These are phyloP conservation scores for Phyllostachys edulis DNA, from an alignment of 176 grass and related monocot species.

Conservation along the genomic window DNA sequence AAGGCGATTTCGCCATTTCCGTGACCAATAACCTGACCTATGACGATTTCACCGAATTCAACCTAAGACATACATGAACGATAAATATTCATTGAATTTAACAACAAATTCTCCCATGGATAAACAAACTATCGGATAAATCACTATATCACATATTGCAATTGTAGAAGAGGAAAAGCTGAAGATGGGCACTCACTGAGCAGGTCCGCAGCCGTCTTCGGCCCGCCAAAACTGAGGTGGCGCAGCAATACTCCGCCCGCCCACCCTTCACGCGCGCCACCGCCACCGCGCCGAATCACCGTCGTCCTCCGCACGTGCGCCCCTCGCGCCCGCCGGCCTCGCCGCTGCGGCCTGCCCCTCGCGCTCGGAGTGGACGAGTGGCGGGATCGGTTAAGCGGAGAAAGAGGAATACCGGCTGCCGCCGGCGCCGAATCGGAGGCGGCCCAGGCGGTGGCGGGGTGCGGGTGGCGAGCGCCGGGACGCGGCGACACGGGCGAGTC, in stretches of 20 bases:
- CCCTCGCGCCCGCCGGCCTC: not conserved
- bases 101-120: not conserved
- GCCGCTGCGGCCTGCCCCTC: not conserved
- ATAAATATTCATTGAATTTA: not conserved
- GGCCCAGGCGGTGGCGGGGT: not conserved
- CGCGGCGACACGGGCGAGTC: not conserved
- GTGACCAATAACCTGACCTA: not conserved
- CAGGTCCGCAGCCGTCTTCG: not conserved
- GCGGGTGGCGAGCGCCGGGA: not conserved
- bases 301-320: not conserved
- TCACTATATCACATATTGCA: not conserved
- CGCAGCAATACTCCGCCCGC: not conserved
- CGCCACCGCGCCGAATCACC: not conserved
- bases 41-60: not conserved
- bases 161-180: not conserved
- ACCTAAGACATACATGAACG: not conserved
- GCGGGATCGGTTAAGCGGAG: not conserved
- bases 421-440: not conserved
- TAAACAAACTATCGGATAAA: not conserved
- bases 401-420: not conserved
- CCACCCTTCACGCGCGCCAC: not conserved
- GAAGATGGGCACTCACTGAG: not conserved
- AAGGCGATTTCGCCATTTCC: not conserved
- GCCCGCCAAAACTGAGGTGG: not conserved
- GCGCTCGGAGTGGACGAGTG: not conserved